Base-by-base conservation (phyloP, 1,284 basidiomycete genomes). In the Sporisorium reilianum region DNA sequence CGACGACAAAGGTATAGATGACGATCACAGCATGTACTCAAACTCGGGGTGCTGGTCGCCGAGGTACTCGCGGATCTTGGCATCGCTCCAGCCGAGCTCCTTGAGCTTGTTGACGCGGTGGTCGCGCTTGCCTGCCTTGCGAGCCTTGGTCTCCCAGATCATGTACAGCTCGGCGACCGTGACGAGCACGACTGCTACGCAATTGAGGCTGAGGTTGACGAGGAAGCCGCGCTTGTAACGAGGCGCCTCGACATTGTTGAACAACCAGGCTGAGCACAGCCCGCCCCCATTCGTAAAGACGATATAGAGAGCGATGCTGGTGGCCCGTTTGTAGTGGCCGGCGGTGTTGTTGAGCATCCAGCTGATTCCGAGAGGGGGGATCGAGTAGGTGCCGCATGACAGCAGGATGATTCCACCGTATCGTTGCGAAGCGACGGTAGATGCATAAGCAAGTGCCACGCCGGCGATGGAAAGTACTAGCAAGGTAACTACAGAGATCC, bases 31-130 rank as follows among this genome's bases (percentile, higher is more conserved):
- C 55, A 68, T 74, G 66, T 69, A 74, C 28, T 45, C 45, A 56
- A 69, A 83, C 25, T 79, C 78, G 20, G 81, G 78, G 36, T 81
- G 78, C 28, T 67, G 64, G 48, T 83, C 81, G 28, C 81, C 81
- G 12, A 83, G 68, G 48, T 77, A 77, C 41, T 67, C 65, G 32
- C 75, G 69, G 48, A 82, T 77, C 26, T 68, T 61, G 34, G 74
- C 75, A 28, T 76, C 60, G 26, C 54, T 52, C 79, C 74, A 79
- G 18, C 75, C 69, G 5, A 54, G 58, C 8, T 68, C 53, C 30
- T 61, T 61, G 34, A 78, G 64, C 30, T 72, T 53, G n/a, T 55
- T 57, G 26, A 77, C 76, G 28, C 70, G 64, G 46, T 68, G 42
- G 58, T 80, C 76, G 2, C 78, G 63, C 53, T 75, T 75, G 8